Percentiles rank a stretch among this genome's conserved stretches.
Evolutionary conservation across 176 grass and related monocot species (phyloP).

Genomic region (Microstegium vimineum): DNA sequence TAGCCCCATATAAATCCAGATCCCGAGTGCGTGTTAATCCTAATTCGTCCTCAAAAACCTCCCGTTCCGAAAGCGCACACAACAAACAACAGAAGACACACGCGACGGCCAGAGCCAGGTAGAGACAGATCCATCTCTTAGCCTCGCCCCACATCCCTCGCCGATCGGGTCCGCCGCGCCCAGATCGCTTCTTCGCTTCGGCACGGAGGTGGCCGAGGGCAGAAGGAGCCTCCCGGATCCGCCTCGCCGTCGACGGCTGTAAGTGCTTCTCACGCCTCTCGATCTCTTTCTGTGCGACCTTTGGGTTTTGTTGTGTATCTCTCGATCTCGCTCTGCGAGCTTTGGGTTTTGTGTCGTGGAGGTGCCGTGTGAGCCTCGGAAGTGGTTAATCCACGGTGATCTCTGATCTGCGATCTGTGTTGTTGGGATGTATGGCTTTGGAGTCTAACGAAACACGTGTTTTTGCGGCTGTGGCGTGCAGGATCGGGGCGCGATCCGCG

Average conservation of each 20-base stretch:
- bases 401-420: constrained; percentile 23
- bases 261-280: neutral
- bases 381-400: neutral
- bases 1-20: constrained; percentile 23
- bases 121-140: constrained; percentile 17
- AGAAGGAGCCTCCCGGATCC: constrained; percentile 27
- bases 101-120: neutral
- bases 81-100: neutral
- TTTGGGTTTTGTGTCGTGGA: neutral
- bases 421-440: neutral
- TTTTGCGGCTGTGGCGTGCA: neutral
- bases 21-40: neutral
- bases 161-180: neutral
- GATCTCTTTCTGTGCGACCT: neutral
- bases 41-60: neutral
- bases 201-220: neutral
- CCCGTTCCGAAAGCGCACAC: neutral
- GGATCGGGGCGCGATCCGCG: constrained; percentile 44
- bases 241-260: constrained; percentile 29
- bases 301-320: neutral
- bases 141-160: neutral
- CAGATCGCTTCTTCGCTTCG: neutral
- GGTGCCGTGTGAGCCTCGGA: neutral
- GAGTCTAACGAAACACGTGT: neutral
- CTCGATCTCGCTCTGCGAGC: neutral